Conservation (phyloP, 441 rosid species). For the Biscutella laevigata region DNA sequence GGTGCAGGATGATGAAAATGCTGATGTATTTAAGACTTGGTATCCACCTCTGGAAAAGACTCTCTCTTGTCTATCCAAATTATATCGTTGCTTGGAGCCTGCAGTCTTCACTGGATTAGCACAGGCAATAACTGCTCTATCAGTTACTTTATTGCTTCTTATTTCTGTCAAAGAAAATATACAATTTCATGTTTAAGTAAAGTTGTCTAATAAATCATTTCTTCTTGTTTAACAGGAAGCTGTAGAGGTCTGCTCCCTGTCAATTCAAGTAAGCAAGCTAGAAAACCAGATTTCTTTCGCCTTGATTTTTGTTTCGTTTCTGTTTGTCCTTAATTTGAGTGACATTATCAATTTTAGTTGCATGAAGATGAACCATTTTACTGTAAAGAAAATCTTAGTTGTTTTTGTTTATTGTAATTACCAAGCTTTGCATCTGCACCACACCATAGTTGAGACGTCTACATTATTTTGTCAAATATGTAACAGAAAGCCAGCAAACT, state of each 20-base stretch:
- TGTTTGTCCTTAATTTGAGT: background rate
- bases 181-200: background rate
- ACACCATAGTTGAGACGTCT: slow-evolving; percentile 1
- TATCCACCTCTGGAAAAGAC: slow-evolving; percentile 94
- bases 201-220: slow-evolving; percentile 17
- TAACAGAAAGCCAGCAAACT: slow-evolving; percentile 86
- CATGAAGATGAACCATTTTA: background rate
- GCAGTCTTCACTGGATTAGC: slow-evolving; percentile 93
- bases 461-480: slow-evolving; percentile 21
- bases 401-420: background rate
- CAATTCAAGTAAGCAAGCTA: slow-evolving; percentile 70
- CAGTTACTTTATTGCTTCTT: slow-evolving; percentile 10
- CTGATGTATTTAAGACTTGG: slow-evolving; percentile 73
- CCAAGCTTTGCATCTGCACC: slow-evolving; percentile 4
- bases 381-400: background rate
- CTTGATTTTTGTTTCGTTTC: slow-evolving; percentile 3
- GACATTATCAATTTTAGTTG: slow-evolving; percentile 1
- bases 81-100: slow-evolving; percentile 81
- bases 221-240: slow-evolving; percentile 65
- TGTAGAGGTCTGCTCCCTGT: slow-evolving; percentile 80
- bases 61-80: slow-evolving; percentile 77
- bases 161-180: slow-evolving; percentile 12
- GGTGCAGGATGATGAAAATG: slow-evolving; percentile 53
- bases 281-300: slow-evolving; percentile 3
- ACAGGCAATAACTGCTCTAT: slow-evolving; percentile 44